Conservation (phyloP, 2,329 filamentous ascomycete genomes). For the Fusarium drepaniforme region DNA sequence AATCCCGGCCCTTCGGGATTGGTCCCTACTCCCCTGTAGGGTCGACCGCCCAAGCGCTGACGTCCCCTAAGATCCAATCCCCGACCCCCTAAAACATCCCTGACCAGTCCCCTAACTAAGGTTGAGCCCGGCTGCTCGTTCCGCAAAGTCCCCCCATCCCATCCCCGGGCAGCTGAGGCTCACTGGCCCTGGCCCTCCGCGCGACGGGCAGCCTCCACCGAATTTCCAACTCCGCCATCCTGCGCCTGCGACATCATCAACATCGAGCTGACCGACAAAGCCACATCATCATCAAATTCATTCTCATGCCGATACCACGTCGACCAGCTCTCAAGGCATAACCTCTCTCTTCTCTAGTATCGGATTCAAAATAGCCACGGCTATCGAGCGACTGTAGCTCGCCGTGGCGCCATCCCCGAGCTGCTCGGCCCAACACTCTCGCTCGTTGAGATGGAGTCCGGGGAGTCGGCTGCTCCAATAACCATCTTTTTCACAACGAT, state of each 20-base stretch:
- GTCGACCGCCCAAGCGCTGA: constrained; percentile 23
- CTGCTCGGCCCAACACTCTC: constrained; percentile 38
- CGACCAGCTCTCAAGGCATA: constrained; percentile 27
- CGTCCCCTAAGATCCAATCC: constrained; percentile 21
- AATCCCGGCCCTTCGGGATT: constrained; percentile 17
- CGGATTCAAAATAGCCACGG: constrained; percentile 5
- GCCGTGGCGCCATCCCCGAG: constrained; percentile 39
- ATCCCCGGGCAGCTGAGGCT: constrained; percentile 25
- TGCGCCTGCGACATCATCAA: constrained; percentile 40
- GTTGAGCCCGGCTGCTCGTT: constrained; percentile 3
- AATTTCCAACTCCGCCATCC: constrained; percentile 41
- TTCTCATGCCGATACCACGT: constrained; percentile 11
- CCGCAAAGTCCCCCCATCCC: constrained; percentile 17
- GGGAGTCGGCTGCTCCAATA: constrained; percentile 40
- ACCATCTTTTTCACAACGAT: constrained; percentile 34
- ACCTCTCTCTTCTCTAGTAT: background rate
- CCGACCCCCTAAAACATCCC: constrained; percentile 24
- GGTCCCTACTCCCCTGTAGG: constrained; percentile 21
- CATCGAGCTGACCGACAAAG: constrained; percentile 18
- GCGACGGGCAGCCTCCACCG: constrained; percentile 40
- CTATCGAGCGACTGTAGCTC: constrained; percentile 23
- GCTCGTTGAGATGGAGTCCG: constrained; percentile 56
- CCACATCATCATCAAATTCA: constrained; percentile 16
- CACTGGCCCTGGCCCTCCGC: constrained; percentile 37
- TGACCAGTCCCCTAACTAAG: constrained; percentile 4